Conservation (phyloP, 192 early-diverging fungal genomes). For the Backusella macrospora region DNA sequence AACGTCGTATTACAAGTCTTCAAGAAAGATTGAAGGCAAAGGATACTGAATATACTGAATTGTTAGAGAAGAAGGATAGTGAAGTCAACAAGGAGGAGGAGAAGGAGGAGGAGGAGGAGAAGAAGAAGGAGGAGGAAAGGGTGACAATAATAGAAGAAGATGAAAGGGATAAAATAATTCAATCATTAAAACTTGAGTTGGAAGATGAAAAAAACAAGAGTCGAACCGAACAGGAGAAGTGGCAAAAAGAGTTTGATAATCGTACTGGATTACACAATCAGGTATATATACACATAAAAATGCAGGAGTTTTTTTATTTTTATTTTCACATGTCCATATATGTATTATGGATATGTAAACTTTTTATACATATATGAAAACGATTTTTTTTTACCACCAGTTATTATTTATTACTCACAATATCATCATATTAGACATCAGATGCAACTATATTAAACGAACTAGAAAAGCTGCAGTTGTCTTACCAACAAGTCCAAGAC, state of each 20-base stretch:
- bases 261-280: neutral
- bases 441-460: constrained; percentile 1
- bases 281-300: neutral
- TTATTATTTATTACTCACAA: too few relatives aligned
- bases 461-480: neutral
- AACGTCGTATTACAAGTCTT: constrained; percentile 9
- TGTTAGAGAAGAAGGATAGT: constrained; percentile 6
- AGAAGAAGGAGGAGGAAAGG: neutral
- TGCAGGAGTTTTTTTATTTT: neutral
- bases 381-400: neutral
- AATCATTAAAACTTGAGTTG: constrained; percentile 6
- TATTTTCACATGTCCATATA: too few relatives aligned
- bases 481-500: constrained; percentile 2
- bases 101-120: neutral
- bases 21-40: constrained; percentile 22
- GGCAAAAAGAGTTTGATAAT: neutral
- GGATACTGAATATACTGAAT: constrained; percentile 7
- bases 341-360: too few relatives aligned
- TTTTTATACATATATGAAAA: neutral
- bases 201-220: constrained; percentile 5
- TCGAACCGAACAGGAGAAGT: neutral
- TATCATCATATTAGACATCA: neutral
- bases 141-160: neutral
- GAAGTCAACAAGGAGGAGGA: constrained; percentile 3
- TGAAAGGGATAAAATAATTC: neutral